A percentile compares a stretch with the other conserved stretches of the same genome.
phyloP scores from a whole-genome alignment of 495 filamentous ascomycete genomes.

The Aspergillus sclerotiicarbonarius region DNA sequence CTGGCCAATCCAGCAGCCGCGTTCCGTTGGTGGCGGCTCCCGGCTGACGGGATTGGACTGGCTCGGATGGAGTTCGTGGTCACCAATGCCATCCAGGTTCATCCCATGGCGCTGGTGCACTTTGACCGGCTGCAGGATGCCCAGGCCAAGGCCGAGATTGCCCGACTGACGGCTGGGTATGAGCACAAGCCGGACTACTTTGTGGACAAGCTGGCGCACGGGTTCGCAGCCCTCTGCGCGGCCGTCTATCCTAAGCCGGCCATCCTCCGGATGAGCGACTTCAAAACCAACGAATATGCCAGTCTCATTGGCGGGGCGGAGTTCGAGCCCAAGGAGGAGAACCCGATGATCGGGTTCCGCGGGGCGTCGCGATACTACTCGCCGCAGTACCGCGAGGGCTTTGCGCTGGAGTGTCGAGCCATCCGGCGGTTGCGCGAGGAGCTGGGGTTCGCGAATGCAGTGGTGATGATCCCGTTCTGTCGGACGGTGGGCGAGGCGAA shows the following conservation, averaged over 20 bases:
- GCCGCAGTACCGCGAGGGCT: slow-evolving; percentile 34
- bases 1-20: slow-evolving; percentile 33
- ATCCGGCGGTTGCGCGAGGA: slow-evolving; percentile 34
- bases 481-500: slow-evolving; percentile 32
- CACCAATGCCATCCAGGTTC: slow-evolving; percentile 17
- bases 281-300: slow-evolving; percentile 43
- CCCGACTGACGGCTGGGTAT: slow-evolving; percentile 28
- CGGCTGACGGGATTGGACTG: slow-evolving; percentile 18
- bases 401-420: slow-evolving; percentile 37
- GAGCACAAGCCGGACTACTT: slow-evolving; percentile 34
- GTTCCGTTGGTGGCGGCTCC: slow-evolving; percentile 28
- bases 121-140: slow-evolving; percentile 27
- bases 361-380: slow-evolving; percentile 40
- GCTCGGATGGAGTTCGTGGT: slow-evolving; percentile 25
- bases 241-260: slow-evolving; percentile 30
- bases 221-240: slow-evolving; percentile 35
- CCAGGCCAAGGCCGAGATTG: slow-evolving; percentile 26
- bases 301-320: slow-evolving; percentile 34
- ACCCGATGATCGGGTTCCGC: slow-evolving; percentile 40
- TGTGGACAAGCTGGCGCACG: slow-evolving; percentile 34
- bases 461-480: slow-evolving; percentile 41
- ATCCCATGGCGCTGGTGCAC: slow-evolving; percentile 35
- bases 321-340: slow-evolving; percentile 36
- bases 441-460: slow-evolving; percentile 35
- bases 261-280: slow-evolving; percentile 39